phyloP scores from a whole-genome alignment of 106 monocot genomes.

The Allium cepa region DNA sequence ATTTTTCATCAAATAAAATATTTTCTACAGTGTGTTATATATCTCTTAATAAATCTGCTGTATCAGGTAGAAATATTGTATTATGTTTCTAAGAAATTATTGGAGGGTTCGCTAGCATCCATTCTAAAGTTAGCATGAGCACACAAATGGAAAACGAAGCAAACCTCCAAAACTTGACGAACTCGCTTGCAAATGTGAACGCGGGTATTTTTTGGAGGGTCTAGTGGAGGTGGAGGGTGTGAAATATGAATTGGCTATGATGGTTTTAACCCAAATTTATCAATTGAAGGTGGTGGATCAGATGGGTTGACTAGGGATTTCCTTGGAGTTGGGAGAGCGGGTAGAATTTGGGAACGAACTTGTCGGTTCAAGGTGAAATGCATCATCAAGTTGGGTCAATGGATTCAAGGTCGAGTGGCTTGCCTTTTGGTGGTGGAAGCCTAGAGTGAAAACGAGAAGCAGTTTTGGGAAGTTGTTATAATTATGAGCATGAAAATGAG shows the following conservation, averaged over 20 bases:
- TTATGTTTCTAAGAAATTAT: too few species aligned
- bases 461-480: too few species aligned
- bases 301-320: slow-evolving; percentile 12
- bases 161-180: slow-evolving; percentile 8
- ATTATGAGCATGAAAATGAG: too few species aligned
- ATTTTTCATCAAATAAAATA: too few species aligned
- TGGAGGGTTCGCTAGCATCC: slow-evolving; percentile 7
- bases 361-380: not conserved
- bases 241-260: not conserved
- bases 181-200: slow-evolving; percentile 4
- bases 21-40: too few species aligned
- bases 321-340: slow-evolving; percentile 3
- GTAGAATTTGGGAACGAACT: not conserved
- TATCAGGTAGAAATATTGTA: too few species aligned
- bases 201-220: not conserved
- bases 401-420: not conserved
- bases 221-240: too few species aligned
- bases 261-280: not conserved
- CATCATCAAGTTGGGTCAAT: not conserved
- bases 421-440: not conserved
- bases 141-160: slow-evolving; percentile 3
- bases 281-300: not conserved
- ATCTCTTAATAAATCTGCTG: too few species aligned
- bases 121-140: not conserved
- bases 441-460: not conserved